Base-by-base conservation (phyloP, 495 filamentous ascomycete genomes). In the Platismatia glauca region DNA sequence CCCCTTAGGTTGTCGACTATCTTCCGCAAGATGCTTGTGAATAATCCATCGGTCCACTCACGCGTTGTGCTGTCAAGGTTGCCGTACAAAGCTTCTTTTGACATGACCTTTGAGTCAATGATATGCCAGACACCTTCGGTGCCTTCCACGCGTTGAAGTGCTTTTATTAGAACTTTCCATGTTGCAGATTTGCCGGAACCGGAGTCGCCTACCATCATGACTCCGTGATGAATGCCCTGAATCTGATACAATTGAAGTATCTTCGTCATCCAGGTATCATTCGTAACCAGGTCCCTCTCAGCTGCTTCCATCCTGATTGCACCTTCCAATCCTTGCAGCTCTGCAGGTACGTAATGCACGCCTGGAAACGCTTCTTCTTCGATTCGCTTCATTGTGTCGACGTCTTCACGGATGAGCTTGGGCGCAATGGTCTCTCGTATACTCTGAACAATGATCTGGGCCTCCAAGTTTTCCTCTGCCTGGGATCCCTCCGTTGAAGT, bases 31-130 rank as follows among this genome's bases (percentile, higher is more conserved):
- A 97, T 99, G 69, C 95, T 94, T 39, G 94, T 99, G 75, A 97
- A 99, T 15, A 99, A 80, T 70, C 94, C 94, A 69, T 99, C 94
- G 0, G 93, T 97, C 94, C 94, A 99, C 75, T 99, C 94, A 67
- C 94, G 82, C 6, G 94, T 99, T 15, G 94, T 99, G 53, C 89
- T 92, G 73, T 99, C 94, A 37, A 99, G 79, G 67, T 83, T 96
- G 70, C 94, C 94, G 70, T 97, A 99, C 7, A 99, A 80, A 7
- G 86, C 86, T 74, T 99, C 94, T 75, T 99, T 99, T 39, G 92
- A 95, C 95, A 99, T 99, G 71, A 99, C 95, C 76, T 99, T 99
- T 29, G 93, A 93, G 73, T 99, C 94, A 66, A 99, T 99, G 67
- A 97, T 89, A 69, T 99, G 95, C 68, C 84, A 95, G 38, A 97